Base-by-base conservation (phyloP, 768 basidiomycete species). In the Podaxis sp. region DNA sequence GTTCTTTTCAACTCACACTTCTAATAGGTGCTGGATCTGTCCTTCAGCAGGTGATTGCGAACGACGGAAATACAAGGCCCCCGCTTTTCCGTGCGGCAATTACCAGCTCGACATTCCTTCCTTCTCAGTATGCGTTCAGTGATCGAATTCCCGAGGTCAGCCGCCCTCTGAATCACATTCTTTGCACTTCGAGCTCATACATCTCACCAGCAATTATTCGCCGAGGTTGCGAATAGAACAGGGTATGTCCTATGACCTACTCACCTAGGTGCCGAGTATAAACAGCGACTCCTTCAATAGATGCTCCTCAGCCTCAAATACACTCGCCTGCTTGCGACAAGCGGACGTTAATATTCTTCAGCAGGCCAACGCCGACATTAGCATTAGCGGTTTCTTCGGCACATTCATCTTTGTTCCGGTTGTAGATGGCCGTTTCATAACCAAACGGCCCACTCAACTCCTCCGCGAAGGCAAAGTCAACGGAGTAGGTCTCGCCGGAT, bases 381-480 rank as follows among this genome's bases (percentile, higher is more conserved):
- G 69, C 5, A 6, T 0, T 0, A 72, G 68, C 40, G 76, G 66
- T 2, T 81, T 83, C 70, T 80, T 68, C 53, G 79, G 78, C 0
- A 78, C 77, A 1, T 80, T 72, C 36, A 61, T 69, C 20, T 81
- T 79, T 49, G 74, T 75, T 12, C 82, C 82, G 0, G 81, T 84
- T 17, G 75, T 84, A 3, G 83, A 84, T 65, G 83, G 80, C 1
- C 71, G 69, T 1, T 78, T 82, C 62, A 82, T 84, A 38, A 70
- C 74, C 0, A 76, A 79, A 49, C 70, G 79, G 17, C 80, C 82
- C 5, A 79, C 73, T 0, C 60, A 74, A 53, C 71, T 77, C 4
- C 59, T 84, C 22, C 65, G 67, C 8, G 70, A 72, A 41, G 73
- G 78, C 13, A 74, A 72, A 62, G 56, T 80, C 50, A 84, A 84